A percentile compares a stretch with the other conserved stretches of the same genome.
Evolutionary conservation across 139 green algal species (phyloP).

Genomic region (Micractinium sp.): DNA sequence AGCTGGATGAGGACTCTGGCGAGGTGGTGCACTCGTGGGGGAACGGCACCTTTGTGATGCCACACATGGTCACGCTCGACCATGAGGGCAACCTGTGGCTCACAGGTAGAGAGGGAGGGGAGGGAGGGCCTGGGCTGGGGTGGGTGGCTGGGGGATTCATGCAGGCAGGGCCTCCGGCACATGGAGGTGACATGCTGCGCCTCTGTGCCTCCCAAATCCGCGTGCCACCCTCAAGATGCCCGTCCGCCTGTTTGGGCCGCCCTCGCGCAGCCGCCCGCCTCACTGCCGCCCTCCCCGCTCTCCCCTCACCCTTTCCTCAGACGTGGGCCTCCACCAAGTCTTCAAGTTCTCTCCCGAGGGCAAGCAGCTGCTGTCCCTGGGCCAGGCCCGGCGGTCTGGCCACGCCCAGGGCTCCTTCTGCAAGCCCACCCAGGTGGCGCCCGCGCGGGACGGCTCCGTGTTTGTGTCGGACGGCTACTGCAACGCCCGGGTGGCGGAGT

Average conservation of each 20-base stretch:
- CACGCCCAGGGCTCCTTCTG: constrained; percentile 65
- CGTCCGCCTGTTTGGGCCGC: no score
- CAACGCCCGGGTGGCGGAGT: constrained; percentile 52
- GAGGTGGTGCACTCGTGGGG: constrained; percentile 56
- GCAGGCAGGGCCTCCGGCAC: neutral
- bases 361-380: constrained; percentile 65
- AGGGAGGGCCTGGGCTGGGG: neutral
- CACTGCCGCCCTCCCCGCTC: neutral
- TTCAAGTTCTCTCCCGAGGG: constrained; percentile 66
- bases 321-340: constrained; percentile 64
- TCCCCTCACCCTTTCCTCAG: constrained; percentile 37
- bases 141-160: neutral
- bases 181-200: no score
- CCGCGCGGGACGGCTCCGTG: constrained; percentile 73
- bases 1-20: constrained; percentile 68
- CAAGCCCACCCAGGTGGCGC: constrained; percentile 83
- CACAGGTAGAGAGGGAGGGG: constrained; percentile 58
- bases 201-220: no score
- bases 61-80: constrained; percentile 83
- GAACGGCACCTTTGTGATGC: constrained; percentile 70
- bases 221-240: no score
- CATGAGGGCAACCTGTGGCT: constrained; percentile 78
- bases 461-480: constrained; percentile 83
- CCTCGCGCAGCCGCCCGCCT: no score
- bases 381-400: constrained; percentile 57